phyloP scores from a whole-genome alignment of 352 stramenopile genomes.

The Paralagenidium karlingii region DNA sequence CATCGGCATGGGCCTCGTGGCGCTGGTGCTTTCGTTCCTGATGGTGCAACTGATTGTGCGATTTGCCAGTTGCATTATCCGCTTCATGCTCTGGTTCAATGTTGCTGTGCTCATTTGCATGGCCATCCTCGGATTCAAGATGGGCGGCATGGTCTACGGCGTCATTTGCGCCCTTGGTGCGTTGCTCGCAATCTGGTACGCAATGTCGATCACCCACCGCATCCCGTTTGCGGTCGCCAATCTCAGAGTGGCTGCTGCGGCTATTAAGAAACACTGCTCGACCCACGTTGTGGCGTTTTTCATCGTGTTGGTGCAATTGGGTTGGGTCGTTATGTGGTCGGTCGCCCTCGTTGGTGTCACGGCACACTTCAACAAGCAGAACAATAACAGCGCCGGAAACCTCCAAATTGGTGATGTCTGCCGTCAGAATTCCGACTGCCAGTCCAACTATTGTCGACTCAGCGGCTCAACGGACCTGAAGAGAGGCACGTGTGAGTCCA shows the following conservation, averaged over 20 bases:
- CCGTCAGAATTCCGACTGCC: constrained; percentile 23
- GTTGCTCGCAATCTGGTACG: constrained; percentile 56
- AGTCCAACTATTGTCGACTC: constrained; percentile 20
- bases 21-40: constrained; percentile 39
- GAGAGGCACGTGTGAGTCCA: too few species aligned
- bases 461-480: too few species aligned
- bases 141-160: constrained; percentile 53
- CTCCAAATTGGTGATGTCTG: too few species aligned
- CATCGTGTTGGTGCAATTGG: constrained; percentile 82
- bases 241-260: constrained; percentile 74
- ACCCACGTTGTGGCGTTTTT: constrained; percentile 81
- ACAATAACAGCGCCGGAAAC: constrained; percentile 4
- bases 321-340: constrained; percentile 84
- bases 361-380: constrained; percentile 38
- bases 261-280: constrained; percentile 82
- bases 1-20: constrained; percentile 37
- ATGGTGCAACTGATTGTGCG: constrained; percentile 74
- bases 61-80: constrained; percentile 72
- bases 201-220: constrained; percentile 65
- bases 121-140: constrained; percentile 50
- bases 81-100: constrained; percentile 81
- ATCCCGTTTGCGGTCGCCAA: constrained; percentile 93
- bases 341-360: constrained; percentile 81
- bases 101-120: constrained; percentile 54
- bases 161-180: constrained; percentile 49